phyloP scores from a whole-genome alignment of 1,284 basidiomycete genomes.

The Microbotryomycetes sp. region DNA sequence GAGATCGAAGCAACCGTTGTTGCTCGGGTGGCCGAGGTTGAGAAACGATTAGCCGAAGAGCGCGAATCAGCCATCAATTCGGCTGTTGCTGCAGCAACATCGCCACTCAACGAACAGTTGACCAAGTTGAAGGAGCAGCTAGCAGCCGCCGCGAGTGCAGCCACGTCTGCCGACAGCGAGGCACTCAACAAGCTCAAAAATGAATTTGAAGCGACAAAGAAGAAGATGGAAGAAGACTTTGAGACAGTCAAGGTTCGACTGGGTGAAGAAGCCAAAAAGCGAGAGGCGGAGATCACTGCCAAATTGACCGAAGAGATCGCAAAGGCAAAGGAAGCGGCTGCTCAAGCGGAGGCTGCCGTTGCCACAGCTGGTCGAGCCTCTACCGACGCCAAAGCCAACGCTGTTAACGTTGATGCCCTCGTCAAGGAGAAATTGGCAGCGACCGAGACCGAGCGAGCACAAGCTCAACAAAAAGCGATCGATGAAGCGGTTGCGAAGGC shows the following conservation, averaged over 20 bases:
- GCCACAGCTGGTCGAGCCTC: background rate
- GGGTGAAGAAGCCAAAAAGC: slow-evolving; percentile 18
- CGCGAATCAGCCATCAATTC: slow-evolving; percentile 24
- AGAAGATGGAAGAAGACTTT: slow-evolving; percentile 20
- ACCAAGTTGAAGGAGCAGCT: slow-evolving; percentile 9
- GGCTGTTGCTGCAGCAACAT: slow-evolving; percentile 20
- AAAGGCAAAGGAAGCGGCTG: slow-evolving; percentile 19
- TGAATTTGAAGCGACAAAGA: slow-evolving; percentile 24
- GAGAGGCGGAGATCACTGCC: slow-evolving; percentile 25
- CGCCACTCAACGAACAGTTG: slow-evolving; percentile 19
- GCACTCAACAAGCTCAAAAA: slow-evolving; percentile 18
- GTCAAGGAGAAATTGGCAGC: slow-evolving; percentile 24
- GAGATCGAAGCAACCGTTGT: slow-evolving; percentile 16
- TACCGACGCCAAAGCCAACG: background rate
- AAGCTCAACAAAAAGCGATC: slow-evolving; percentile 18
- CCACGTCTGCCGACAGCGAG: background rate
- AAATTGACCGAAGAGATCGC: slow-evolving; percentile 23
- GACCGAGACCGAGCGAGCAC: slow-evolving; percentile 16
- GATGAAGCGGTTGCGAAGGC: slow-evolving; percentile 15
- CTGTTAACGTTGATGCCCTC: slow-evolving; percentile 20
- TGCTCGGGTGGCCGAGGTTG: slow-evolving; percentile 16
- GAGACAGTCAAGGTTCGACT: slow-evolving; percentile 22
- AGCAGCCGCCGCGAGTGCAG: background rate
- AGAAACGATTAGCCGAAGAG: slow-evolving; percentile 10
- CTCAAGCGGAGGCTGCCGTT: background rate